These are phyloP conservation scores for Metschnikowia continentalis DNA, from an alignment of 805 yeast genomes.

Conservation along the genomic window DNA sequence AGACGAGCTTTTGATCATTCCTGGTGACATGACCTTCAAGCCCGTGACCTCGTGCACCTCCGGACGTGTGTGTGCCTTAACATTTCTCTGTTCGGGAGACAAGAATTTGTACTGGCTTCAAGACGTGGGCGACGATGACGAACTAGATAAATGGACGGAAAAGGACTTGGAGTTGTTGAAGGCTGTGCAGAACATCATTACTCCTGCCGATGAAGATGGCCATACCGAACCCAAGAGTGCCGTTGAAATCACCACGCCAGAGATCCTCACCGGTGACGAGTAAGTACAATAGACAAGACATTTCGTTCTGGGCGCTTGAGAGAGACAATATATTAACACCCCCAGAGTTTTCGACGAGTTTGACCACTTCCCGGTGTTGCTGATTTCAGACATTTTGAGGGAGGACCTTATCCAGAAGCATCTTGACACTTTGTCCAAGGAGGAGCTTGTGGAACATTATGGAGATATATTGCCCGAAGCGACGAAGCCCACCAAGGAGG, in stretches of 20 bases:
- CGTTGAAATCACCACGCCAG: neutral
- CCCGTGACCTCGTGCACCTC: conserved; percentile 64
- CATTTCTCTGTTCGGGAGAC: conserved; percentile 61
- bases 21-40: conserved; percentile 81
- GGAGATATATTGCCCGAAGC: conserved; percentile 40
- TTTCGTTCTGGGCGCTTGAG: conserved; percentile 4
- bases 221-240: conserved; percentile 8
- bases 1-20: conserved; percentile 69
- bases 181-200: conserved; percentile 14
- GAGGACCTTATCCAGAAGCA: conserved; percentile 28
- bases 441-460: conserved; percentile 23
- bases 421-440: conserved; percentile 28
- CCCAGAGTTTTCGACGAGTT: conserved; percentile 1
- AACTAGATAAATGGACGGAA: conserved; percentile 50
- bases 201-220: conserved; percentile 16
- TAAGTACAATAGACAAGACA: conserved; percentile 15
- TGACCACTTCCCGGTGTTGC: conserved; percentile 11
- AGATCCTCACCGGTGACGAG: conserved; percentile 8
- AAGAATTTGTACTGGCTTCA: conserved; percentile 71
- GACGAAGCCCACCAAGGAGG: conserved; percentile 33
- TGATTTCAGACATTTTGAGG: conserved; percentile 30
- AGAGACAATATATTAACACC: conserved; percentile 2
- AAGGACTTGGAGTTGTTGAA: conserved; percentile 49
- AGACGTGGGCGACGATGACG: conserved; percentile 63
- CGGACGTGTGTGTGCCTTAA: conserved; percentile 72